These are phyloP conservation scores for Talaromyces adpressus DNA, from an alignment of 495 filamentous ascomycete genomes.

Conservation along the genomic window DNA sequence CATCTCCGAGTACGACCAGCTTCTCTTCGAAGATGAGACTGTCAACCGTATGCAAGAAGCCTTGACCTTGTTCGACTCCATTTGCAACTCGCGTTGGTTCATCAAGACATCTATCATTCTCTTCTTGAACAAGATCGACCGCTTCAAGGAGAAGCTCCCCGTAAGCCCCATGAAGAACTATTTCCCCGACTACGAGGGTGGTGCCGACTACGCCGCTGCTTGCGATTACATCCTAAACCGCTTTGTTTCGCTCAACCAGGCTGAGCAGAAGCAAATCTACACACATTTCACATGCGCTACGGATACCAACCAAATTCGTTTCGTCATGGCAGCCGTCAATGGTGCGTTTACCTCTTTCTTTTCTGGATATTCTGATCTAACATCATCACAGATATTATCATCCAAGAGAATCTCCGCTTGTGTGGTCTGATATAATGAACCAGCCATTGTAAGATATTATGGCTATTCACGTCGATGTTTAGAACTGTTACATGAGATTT, in stretches of 20 bases:
- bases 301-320: slow-evolving; percentile 96
- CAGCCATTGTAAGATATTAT: slow-evolving; percentile 6
- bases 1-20: slow-evolving; percentile 98
- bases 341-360: slow-evolving; percentile 49
- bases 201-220: slow-evolving; percentile 84
- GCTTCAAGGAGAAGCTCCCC: slow-evolving; percentile 99
- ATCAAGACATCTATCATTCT: slow-evolving; percentile 98
- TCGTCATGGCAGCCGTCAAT: slow-evolving; percentile 99
- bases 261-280: slow-evolving; percentile 99
- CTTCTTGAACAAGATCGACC: slow-evolving; percentile 99
- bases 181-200: slow-evolving; percentile 97
- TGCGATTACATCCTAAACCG: slow-evolving; percentile 97
- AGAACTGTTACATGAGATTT: slow-evolving; percentile 10
- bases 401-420: slow-evolving; percentile 97
- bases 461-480: slow-evolving; percentile 7
- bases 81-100: slow-evolving; percentile 99
- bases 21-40: slow-evolving; percentile 85
- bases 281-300: slow-evolving; percentile 99
- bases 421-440: slow-evolving; percentile 89
- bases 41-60: slow-evolving; percentile 99
- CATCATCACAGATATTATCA: slow-evolving; percentile 79
- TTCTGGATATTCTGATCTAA: neutral
- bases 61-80: slow-evolving; percentile 95
- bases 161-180: slow-evolving; percentile 99
- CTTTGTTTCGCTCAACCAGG: slow-evolving; percentile 95